Percentiles rank a stretch among this genome's conserved stretches.
These are phyloP conservation scores for Wickerhamia fluorescens DNA, from an alignment of 805 yeast species.

Conservation along the genomic window DNA sequence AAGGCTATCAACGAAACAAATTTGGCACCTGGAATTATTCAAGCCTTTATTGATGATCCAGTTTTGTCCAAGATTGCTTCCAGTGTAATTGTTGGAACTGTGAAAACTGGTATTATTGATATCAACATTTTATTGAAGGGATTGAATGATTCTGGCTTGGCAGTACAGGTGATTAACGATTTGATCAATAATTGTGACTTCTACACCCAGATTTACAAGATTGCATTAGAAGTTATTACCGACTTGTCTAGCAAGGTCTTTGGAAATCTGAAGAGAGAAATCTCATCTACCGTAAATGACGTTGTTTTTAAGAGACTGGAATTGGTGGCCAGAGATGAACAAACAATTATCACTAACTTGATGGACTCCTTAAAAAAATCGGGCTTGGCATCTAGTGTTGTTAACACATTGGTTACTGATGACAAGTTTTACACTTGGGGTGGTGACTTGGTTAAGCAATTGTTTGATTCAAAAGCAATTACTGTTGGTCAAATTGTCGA, in stretches of 20 bases:
- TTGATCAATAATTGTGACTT: constrained; percentile 32
- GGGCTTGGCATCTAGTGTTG: constrained; percentile 35
- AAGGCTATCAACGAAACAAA: constrained; percentile 28
- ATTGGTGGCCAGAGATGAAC: constrained; percentile 5
- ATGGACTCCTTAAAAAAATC: constrained; percentile 38
- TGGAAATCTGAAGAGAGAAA: neutral
- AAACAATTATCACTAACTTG: constrained; percentile 19
- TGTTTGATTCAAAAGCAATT: constrained; percentile 24
- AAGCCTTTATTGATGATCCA: constrained; percentile 25
- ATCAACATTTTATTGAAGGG: constrained; percentile 32
- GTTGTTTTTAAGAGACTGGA: constrained; percentile 23
- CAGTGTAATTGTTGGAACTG: constrained; percentile 18
- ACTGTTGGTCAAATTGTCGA: constrained; percentile 18
- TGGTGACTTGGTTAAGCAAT: constrained; percentile 26
- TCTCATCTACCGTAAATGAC: no score
- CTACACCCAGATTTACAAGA: constrained; percentile 31
- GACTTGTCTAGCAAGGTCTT: constrained; percentile 17
- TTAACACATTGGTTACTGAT: constrained; percentile 30
- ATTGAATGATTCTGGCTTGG: constrained; percentile 37
- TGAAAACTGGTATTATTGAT: constrained; percentile 27
- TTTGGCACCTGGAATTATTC: constrained; percentile 30
- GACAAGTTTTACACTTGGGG: constrained; percentile 31
- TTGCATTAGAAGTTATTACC: constrained; percentile 24
- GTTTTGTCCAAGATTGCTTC: constrained; percentile 23
- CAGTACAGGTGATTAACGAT: constrained; percentile 27